Evolutionary conservation across 768 basidiomycete genomes (phyloP).

Genomic region (Podaxis sp.): DNA sequence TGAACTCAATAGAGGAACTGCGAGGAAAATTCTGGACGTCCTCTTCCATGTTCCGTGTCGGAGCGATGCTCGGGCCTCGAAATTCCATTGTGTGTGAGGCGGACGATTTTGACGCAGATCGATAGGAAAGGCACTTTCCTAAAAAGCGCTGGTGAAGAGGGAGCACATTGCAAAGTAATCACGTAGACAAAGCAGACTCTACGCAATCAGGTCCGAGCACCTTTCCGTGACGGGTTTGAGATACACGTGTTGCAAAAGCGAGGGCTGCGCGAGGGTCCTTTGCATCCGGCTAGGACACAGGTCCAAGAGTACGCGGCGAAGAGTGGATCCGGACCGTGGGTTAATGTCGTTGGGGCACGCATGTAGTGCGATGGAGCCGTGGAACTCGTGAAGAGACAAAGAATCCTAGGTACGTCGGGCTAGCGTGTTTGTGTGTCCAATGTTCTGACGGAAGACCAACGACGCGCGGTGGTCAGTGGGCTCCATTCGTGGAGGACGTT

Average conservation of each 20-base stretch:
- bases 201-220: neutral
- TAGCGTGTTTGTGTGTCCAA: neutral
- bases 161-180: neutral
- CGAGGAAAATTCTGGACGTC: too few relatives aligned
- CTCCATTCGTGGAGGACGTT: neutral
- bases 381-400: neutral
- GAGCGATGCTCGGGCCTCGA: neutral
- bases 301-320: too few relatives aligned
- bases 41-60: neutral
- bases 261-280: too few relatives aligned
- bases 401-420: neutral
- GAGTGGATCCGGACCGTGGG: neutral
- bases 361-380: neutral
- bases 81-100: neutral
- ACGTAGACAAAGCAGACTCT: neutral
- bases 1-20: too few relatives aligned
- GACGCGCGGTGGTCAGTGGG: neutral
- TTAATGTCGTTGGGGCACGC: neutral
- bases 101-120: neutral
- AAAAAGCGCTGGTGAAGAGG: neutral
- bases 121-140: neutral
- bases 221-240: neutral
- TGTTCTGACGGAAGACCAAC: neutral
- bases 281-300: too few relatives aligned
- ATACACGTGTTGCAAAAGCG: too few relatives aligned